Percentiles rank a stretch among this genome's conserved stretches.
Conservation (phyloP, 164 flowering plant species). For the Vitis riparia region DNA sequence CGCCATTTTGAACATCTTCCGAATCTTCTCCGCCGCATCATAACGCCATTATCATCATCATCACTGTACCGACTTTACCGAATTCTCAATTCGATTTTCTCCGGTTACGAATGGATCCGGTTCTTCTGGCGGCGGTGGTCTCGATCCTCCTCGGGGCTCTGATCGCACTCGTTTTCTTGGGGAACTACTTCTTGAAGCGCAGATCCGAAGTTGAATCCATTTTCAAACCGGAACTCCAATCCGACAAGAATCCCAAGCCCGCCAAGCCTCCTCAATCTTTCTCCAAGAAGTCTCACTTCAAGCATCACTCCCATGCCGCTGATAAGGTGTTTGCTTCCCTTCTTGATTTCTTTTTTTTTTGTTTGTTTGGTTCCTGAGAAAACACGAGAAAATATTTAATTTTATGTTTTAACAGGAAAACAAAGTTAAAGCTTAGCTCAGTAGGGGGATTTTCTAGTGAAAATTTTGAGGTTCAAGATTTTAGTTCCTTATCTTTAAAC, state of each 20-base stretch:
- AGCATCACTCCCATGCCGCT: constrained; percentile 60
- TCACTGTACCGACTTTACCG: not conserved
- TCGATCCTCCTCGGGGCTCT: constrained; percentile 55
- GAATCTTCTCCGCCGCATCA: no score
- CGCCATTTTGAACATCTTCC: no score
- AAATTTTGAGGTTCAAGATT: no score
- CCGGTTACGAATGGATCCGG: constrained; percentile 31
- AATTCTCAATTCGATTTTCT: not conserved
- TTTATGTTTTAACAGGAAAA: not conserved
- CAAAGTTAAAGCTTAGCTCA: not conserved
- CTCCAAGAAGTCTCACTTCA: constrained; percentile 56
- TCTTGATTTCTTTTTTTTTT: not conserved
- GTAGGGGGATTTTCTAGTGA: no score
- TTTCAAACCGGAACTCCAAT: constrained; percentile 34
- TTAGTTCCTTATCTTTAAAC: no score
- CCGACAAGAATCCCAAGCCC: constrained; percentile 22
- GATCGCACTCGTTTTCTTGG: constrained; percentile 47
- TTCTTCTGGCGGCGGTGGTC: constrained; percentile 38
- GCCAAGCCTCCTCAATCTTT: constrained; percentile 27
- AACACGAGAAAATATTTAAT: not conserved
- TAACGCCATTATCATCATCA: not conserved
- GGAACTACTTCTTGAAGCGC: constrained; percentile 56
- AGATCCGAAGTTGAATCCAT: constrained; percentile 57
- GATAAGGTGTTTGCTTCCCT: constrained; percentile 54
- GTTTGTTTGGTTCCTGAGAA: constrained; percentile 1